Evolutionary conservation across 257 asterid species (phyloP).

Genomic region (Hygrophila difformis): DNA sequence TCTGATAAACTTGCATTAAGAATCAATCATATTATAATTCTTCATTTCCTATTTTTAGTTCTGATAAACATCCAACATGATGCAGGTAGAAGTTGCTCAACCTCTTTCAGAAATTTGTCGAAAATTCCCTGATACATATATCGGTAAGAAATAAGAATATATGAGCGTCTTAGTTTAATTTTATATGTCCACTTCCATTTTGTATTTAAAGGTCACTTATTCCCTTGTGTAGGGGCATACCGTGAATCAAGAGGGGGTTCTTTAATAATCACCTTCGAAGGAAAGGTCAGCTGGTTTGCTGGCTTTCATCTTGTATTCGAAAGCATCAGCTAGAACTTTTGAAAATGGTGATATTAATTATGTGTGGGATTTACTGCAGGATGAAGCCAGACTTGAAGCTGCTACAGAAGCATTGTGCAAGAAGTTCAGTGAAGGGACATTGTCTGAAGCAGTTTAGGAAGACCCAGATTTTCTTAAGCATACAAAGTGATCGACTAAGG

Average conservation of each 20-base stretch:
- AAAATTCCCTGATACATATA: slow-evolving; percentile 58
- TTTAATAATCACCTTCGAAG: slow-evolving; percentile 45
- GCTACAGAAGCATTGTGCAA: slow-evolving; percentile 47
- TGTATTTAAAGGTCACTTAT: neutral
- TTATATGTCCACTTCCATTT: neutral
- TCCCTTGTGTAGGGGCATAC: slow-evolving; percentile 39
- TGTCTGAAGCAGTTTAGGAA: no score
- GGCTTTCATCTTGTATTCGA: no score
- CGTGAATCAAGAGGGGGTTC: slow-evolving; percentile 63
- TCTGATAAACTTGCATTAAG: no score
- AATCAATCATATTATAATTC: no score
- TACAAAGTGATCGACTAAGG: no score
- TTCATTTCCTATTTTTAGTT: no score
- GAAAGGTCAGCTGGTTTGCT: slow-evolving; percentile 41
- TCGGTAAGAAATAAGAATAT: slow-evolving; percentile 36
- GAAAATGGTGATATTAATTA: neutral
- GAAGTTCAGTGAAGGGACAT: slow-evolving; percentile 34
- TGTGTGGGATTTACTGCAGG: slow-evolving; percentile 35
- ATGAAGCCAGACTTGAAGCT: slow-evolving; percentile 39
- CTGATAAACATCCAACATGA: no score
- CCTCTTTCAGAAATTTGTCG: slow-evolving; percentile 52
- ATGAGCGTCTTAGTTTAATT: neutral
- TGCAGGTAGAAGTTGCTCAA: slow-evolving; percentile 73
- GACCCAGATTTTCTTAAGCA: no score
- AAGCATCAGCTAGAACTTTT: no score